Conservation (phyloP, 768 basidiomycete species). For the Paxillus ammoniavirescens region DNA sequence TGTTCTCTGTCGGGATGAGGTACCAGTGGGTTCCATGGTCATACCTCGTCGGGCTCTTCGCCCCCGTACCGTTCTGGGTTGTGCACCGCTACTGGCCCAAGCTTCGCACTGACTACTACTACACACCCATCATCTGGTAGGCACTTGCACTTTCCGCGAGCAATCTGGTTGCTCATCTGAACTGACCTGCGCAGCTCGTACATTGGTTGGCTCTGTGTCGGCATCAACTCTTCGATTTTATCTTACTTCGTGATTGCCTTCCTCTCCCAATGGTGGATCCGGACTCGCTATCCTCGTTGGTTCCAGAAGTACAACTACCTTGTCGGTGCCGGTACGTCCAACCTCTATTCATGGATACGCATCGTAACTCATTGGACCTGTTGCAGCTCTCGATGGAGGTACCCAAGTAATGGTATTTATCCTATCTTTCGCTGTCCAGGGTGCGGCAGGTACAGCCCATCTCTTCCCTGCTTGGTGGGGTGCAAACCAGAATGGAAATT, state of each 20-base stretch:
- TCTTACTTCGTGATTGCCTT: conserved; percentile 26
- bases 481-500: conserved; percentile 50
- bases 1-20: conserved; percentile 31
- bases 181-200: conserved; percentile 2
- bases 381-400: conserved; percentile 36
- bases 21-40: conserved; percentile 42
- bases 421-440: conserved; percentile 48
- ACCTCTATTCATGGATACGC: not conserved
- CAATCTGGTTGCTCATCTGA: not conserved
- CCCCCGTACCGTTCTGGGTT: conserved; percentile 43
- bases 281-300: conserved; percentile 35
- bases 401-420: conserved; percentile 56
- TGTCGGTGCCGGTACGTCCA: conserved; percentile 38
- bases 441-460: conserved; percentile 47
- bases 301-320: conserved; percentile 39
- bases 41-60: conserved; percentile 30
- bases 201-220: conserved; percentile 18
- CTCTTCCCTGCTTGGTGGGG: conserved; percentile 59
- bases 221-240: conserved; percentile 27
- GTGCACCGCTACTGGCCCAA: conserved; percentile 35
- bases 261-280: conserved; percentile 37
- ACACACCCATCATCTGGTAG: conserved; percentile 30
- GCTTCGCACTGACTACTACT: conserved; percentile 25
- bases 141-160: conserved; percentile 3
- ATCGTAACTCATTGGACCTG: not conserved